Evolutionary conservation across 2,329 filamentous ascomycete genomes (phyloP).

Genomic region (Trichophyton mentagrophytes): DNA sequence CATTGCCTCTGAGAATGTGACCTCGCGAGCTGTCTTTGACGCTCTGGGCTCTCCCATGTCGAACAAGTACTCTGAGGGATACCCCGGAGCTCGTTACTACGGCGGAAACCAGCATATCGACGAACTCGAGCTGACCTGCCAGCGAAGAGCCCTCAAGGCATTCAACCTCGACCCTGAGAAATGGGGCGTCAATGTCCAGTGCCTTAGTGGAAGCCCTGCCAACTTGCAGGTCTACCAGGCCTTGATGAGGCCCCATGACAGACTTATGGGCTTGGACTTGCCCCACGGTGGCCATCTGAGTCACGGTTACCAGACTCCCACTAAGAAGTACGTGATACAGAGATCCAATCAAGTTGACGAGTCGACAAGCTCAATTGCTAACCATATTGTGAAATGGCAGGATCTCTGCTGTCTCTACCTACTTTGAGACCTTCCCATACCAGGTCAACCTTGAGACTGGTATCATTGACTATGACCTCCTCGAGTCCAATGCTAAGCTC

Average conservation of each 20-base stretch:
- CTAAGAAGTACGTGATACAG: conserved; percentile 52
- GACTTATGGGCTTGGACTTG: conserved; percentile 91
- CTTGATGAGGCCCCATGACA: conserved; percentile 80
- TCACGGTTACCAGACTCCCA: conserved; percentile 92
- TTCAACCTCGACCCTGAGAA: conserved; percentile 76
- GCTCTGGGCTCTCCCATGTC: conserved; percentile 88
- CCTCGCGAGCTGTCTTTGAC: conserved; percentile 94
- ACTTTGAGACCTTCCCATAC: conserved; percentile 97
- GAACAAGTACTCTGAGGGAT: conserved; percentile 99
- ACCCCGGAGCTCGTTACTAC: conserved; percentile 96
- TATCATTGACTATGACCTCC: conserved; percentile 84
- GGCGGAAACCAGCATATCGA: conserved; percentile 99
- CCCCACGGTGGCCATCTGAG: conserved; percentile 93
- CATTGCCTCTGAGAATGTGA: conserved; percentile 98
- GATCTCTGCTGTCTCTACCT: conserved; percentile 97
- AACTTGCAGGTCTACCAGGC: conserved; percentile 98
- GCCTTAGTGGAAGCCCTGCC: conserved; percentile 80
- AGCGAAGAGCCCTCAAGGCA: conserved; percentile 79
- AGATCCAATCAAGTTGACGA: background rate
- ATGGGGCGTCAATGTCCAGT: conserved; percentile 99
- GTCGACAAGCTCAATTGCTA: background rate
- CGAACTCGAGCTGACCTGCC: conserved; percentile 87
- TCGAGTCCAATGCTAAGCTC: conserved; percentile 73
- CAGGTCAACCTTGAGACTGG: conserved; percentile 80
- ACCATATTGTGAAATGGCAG: conserved; percentile 24